Evolutionary conservation across 805 yeast species (phyloP), one percentile per base, ranked within the genome.

Genomic region (Saccharomycopsis schoenii): DNA sequence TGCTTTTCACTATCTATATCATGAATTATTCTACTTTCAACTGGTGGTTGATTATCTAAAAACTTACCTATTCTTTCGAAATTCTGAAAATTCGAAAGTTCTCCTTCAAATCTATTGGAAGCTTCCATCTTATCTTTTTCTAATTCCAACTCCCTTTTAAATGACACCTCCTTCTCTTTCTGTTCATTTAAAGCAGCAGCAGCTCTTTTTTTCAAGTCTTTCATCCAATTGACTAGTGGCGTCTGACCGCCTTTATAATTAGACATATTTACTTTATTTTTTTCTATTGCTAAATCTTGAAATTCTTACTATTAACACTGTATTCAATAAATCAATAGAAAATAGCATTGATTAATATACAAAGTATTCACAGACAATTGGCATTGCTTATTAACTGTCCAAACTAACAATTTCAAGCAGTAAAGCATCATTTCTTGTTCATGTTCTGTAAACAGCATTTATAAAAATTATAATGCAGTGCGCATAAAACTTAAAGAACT

Each of bases 151-250:
- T 71, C 69, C 12, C 72, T 71, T 51, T 75, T 73, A 59, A 77
- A 74, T 39, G 61, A 58, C 50, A 68, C 67, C 60, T 78, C 81
- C 50, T 77, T 76, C 19, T 65, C 64, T 40, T 69, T 69, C 9
- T 74, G 73, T 29, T 71, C 65, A 15, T 66, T 64, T 14, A 75
- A 62, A 12, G 72, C 69, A 6, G 66, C 65, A 39, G 69, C 62
- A 14, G 77, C 79, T 54, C 72, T 69, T 10, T 58, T 61, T 56
- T 72, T 76, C 61, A 77, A 60, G 1, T 70, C 66, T 15, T 67
- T 64, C 60, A 74, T 71, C 80, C 80, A 76, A 17, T 61, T 59
- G 21, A 69, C 60, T 1, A 71, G 47, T 66, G 63, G n/a, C 15
- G 36, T 55, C 10, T 60, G 61, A 14, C 58, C 41, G 4, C n/a